phyloP scores from a whole-genome alignment of 805 yeast species.

The Candida hispaniensis region DNA sequence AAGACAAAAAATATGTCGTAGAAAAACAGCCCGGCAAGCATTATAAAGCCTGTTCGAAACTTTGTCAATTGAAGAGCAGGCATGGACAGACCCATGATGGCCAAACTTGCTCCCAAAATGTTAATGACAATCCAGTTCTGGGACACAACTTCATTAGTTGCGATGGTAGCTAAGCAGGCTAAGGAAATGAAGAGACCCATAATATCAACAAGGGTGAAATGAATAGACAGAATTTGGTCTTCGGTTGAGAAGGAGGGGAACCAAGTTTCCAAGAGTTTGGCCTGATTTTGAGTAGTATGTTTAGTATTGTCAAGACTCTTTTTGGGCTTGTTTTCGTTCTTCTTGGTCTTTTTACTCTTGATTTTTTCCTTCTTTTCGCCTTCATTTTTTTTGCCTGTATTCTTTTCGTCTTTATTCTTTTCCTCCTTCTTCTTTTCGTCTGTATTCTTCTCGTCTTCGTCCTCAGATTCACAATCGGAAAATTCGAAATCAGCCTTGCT shows the following conservation, averaged over 20 bases:
- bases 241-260: constrained; percentile 12
- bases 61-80: constrained; percentile 32
- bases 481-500: constrained; percentile 18
- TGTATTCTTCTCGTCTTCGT: constrained; percentile 48
- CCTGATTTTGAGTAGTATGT: too few species aligned
- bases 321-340: constrained; percentile 2
- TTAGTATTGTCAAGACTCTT: too few species aligned
- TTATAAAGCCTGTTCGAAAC: constrained; percentile 37
- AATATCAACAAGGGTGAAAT: constrained; percentile 19
- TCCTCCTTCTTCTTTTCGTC: constrained; percentile 29
- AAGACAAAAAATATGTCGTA: constrained; percentile 64
- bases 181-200: constrained; percentile 16
- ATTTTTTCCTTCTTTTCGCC: constrained; percentile 12
- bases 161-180: constrained; percentile 18
- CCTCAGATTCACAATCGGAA: constrained; percentile 33
- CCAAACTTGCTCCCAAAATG: constrained; percentile 34
- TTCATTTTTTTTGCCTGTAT: too few species aligned
- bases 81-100: constrained; percentile 39
- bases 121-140: constrained; percentile 41
- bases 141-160: constrained; percentile 22
- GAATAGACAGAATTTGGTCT: constrained; percentile 6
- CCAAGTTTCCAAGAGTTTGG: constrained; percentile 3
- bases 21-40: constrained; percentile 41
- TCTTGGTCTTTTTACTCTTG: constrained; percentile 11
- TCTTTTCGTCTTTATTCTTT: constrained; percentile 13